Evolutionary conservation across 129 eudicot species (phyloP).

Genomic region (Sambucus nigra): DNA sequence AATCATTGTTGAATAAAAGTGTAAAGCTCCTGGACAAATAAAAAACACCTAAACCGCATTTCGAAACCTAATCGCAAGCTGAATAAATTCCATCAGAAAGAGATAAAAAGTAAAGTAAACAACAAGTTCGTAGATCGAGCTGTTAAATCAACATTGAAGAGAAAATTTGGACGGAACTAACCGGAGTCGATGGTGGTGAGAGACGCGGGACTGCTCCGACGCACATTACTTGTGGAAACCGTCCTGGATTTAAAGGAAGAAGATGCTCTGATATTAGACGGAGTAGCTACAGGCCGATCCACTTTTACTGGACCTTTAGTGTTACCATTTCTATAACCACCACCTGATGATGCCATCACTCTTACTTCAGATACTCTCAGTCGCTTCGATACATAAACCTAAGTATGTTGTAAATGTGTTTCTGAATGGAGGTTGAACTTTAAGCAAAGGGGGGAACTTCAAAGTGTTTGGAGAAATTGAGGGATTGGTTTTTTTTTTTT

Average conservation of each 20-base stretch:
- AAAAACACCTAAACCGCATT: background rate
- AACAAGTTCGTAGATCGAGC: background rate
- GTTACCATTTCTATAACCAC: conserved; percentile 36
- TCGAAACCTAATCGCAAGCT: conserved; percentile 2
- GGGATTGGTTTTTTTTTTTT: too few relatives aligned
- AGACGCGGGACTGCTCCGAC: conserved; percentile 50
- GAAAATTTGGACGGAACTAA: conserved; percentile 15
- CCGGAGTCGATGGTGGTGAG: conserved; percentile 44
- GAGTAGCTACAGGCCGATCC: conserved; percentile 24
- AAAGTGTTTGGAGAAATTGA: too few relatives aligned
- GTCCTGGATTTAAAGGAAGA: conserved; percentile 55
- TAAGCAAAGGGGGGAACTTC: too few relatives aligned
- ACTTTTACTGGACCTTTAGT: conserved; percentile 30
- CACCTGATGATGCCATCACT: conserved; percentile 33
- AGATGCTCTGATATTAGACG: conserved; percentile 42
- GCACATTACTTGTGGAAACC: conserved; percentile 26
- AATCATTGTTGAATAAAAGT: too few relatives aligned
- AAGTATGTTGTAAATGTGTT: too few relatives aligned
- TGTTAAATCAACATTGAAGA: background rate
- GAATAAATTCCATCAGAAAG: background rate
- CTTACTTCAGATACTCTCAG: background rate
- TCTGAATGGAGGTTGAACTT: too few relatives aligned
- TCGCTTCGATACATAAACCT: background rate
- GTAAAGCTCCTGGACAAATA: too few relatives aligned
- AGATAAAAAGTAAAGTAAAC: conserved; percentile 4